Base-by-base conservation (phyloP, 352 stramenopile species). In the Aphanomyces stellatus region DNA sequence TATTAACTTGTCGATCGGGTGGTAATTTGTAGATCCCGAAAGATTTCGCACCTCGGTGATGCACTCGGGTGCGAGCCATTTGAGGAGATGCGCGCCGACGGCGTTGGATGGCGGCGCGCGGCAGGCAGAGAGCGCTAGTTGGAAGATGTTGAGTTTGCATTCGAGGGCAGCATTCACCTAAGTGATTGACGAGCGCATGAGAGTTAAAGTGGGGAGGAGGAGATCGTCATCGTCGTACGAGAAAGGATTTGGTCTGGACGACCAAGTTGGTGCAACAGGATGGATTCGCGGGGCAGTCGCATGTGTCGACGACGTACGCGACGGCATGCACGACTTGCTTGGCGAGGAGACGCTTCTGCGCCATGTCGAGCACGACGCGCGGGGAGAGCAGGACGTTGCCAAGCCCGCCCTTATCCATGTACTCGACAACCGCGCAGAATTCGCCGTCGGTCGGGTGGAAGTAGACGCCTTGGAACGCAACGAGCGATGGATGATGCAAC, bases 371-470 rank as follows among this genome's bases (percentile, higher is more conserved):
- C 11, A 15, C 1, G 46, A 53, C 22, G 25, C 11, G 10, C 11
- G 46, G 46, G 17, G 46, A 8, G 1, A 28, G 2, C 17, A 53
- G 11, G 25, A 53, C 17, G 7, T 8, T 15, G 46, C 46, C 46
- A 28, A 53, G 46, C 8, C 46, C 46, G 25, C 46, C 8, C 46
- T 53, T 53, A 19, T 53, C 46, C 46, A 53, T 53, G 2, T 30
- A 53, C 24, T 53, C 46, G 46, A 53, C 46, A 28, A 53, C 22
- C 24, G 46, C 46, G 25, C 46, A 53, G 46, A 53, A 53, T 53
- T 53, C 46, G 25, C 46, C 46, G 46, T 53, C 46, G 17, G 19
- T 53, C 22, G 17, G 8, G 25, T 53, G 19, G 22, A 53, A 53
- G 46, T 53, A 53, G 25, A 53, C 46, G 19, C 46, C 46, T 28